phyloP scores from a whole-genome alignment of 2,329 filamentous ascomycete species.

The Phialocephala subalpina region DNA sequence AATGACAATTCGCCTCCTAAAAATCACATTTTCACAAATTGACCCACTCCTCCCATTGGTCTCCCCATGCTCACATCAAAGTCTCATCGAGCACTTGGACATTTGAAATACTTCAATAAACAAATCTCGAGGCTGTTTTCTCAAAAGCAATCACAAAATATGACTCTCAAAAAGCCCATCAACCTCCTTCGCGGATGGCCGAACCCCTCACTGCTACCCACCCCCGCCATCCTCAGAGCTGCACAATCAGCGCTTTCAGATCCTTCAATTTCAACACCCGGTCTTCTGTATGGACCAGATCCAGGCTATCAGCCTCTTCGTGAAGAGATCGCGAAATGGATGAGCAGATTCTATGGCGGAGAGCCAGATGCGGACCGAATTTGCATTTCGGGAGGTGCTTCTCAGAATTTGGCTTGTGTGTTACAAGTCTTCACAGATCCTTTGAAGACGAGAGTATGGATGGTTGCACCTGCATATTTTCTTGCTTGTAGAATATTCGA shows the following conservation, averaged over 20 bases:
- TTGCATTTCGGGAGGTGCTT: slow-evolving; percentile 85
- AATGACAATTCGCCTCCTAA: neutral
- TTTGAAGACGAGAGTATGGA: slow-evolving; percentile 79
- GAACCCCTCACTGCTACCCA: slow-evolving; percentile 49
- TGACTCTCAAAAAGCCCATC: slow-evolving; percentile 45
- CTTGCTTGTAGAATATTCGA: slow-evolving; percentile 87
- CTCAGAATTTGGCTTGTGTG: slow-evolving; percentile 80
- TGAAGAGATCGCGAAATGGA: slow-evolving; percentile 73
- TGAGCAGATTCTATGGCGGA: slow-evolving; percentile 59
- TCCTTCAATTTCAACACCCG: slow-evolving; percentile 64
- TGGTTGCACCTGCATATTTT: slow-evolving; percentile 84
- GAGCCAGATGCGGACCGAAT: slow-evolving; percentile 61
- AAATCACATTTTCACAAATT: neutral
- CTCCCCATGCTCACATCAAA: neutral
- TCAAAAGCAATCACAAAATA: neutral
- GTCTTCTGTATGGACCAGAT: slow-evolving; percentile 83
- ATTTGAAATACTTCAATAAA: neutral
- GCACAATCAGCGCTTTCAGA: slow-evolving; percentile 67
- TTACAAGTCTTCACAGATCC: slow-evolving; percentile 85
- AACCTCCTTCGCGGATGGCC: slow-evolving; percentile 78
- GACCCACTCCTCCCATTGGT: neutral
- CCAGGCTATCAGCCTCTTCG: slow-evolving; percentile 76
- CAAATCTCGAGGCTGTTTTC: neutral
- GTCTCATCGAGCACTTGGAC: neutral
- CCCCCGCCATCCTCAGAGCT: slow-evolving; percentile 42